A percentile compares a stretch with the other conserved stretches of the same genome.
These are phyloP conservation scores for Scheffersomyces quercinus DNA, from an alignment of 1,139 yeast genomes.

Conservation along the genomic window DNA sequence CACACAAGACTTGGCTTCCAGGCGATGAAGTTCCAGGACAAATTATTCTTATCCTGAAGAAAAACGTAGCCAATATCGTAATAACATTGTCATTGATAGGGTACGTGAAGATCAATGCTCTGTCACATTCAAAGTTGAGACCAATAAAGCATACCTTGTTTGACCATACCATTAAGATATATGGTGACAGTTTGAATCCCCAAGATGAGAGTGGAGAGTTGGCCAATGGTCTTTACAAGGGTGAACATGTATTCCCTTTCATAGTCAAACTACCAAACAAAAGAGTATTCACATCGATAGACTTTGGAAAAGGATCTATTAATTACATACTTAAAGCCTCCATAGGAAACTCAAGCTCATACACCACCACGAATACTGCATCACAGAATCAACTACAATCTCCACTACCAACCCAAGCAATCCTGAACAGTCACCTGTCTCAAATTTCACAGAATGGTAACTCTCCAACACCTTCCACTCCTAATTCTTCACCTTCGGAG, in stretches of 20 bases:
- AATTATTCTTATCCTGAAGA: slow-evolving; percentile 54
- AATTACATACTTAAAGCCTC: slow-evolving; percentile 62
- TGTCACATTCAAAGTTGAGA: slow-evolving; percentile 52
- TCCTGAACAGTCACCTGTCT: background rate
- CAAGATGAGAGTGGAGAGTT: slow-evolving; percentile 20
- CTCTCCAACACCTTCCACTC: slow-evolving; percentile 10
- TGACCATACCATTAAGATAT: slow-evolving; percentile 65
- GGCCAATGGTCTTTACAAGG: slow-evolving; percentile 59
- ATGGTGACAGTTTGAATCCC: slow-evolving; percentile 43
- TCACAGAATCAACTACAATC: slow-evolving; percentile 1
- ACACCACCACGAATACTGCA: background rate
- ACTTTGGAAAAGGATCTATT: slow-evolving; percentile 86
- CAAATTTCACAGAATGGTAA: background rate
- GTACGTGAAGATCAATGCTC: slow-evolving; percentile 53
- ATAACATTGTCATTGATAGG: slow-evolving; percentile 58
- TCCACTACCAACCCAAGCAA: slow-evolving; percentile 4
- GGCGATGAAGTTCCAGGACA: slow-evolving; percentile 72
- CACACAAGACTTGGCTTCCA: slow-evolving; percentile 68
- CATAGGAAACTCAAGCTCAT: slow-evolving; percentile 33
- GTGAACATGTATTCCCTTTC: slow-evolving; percentile 88
- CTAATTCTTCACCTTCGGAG: background rate
- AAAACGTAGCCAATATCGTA: slow-evolving; percentile 54
- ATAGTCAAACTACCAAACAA: slow-evolving; percentile 73
- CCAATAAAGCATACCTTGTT: slow-evolving; percentile 56
- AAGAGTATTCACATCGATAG: slow-evolving; percentile 71